Evolutionary conservation across 371 early-diverging fungal genomes (phyloP).

Genomic region (Lichtheimia ornata): DNA sequence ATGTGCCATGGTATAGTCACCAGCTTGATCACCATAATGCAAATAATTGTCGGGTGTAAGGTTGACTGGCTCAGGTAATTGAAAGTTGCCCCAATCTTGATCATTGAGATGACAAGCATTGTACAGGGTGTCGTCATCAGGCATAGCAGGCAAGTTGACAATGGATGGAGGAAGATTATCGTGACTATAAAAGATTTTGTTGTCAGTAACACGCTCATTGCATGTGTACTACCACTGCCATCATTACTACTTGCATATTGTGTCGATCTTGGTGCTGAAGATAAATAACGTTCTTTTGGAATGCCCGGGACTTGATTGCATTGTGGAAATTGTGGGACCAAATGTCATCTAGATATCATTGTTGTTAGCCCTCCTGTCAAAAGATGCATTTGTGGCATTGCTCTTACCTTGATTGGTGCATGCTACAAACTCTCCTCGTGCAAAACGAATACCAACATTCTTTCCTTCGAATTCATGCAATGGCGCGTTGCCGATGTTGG

Average conservation of each 20-base stretch:
- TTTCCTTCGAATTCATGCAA: slow-evolving; percentile 52
- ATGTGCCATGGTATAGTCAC: slow-evolving; percentile 50
- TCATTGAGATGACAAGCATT: slow-evolving; percentile 32
- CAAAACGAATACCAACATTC: slow-evolving; percentile 49
- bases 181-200: slow-evolving; percentile 20
- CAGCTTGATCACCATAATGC: slow-evolving; percentile 39
- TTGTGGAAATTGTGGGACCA: slow-evolving; percentile 52
- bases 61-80: slow-evolving; percentile 19
- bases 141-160: slow-evolving; percentile 34
- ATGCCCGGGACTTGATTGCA: slow-evolving; percentile 43
- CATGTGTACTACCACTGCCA: neutral
- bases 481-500: slow-evolving; percentile 42
- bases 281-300: slow-evolving; percentile 39
- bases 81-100: slow-evolving; percentile 41
- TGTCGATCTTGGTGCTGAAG: slow-evolving; percentile 40
- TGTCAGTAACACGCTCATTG: neutral
- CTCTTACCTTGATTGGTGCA: slow-evolving; percentile 51
- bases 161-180: slow-evolving; percentile 43
- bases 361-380: neutral
- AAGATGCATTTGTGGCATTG: neutral
- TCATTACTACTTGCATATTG: slow-evolving; percentile 32
- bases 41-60: slow-evolving; percentile 33
- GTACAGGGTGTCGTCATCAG: slow-evolving; percentile 39
- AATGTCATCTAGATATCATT: slow-evolving; percentile 35
- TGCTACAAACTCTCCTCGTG: slow-evolving; percentile 44